Conservation (phyloP, 2,329 filamentous ascomycete genomes). For the Sclerotinia glacialis region DNA sequence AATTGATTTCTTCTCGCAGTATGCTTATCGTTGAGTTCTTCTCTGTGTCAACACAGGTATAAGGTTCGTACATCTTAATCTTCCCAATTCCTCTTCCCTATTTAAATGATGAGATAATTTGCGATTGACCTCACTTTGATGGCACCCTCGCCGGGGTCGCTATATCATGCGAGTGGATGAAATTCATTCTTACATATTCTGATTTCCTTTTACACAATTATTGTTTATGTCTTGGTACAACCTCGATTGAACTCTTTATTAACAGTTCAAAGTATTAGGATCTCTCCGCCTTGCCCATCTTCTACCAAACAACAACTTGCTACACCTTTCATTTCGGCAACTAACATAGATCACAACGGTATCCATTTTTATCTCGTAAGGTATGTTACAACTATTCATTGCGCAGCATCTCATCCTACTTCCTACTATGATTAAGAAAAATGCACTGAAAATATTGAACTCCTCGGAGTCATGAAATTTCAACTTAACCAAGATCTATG, state of each 20-base stretch:
- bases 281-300: too few relatives aligned
- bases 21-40: background rate
- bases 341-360: background rate
- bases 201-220: conserved; percentile 46
- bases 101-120: conserved; percentile 94
- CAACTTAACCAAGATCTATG: conserved; percentile 42
- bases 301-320: background rate
- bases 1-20: background rate
- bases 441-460: conserved; percentile 43
- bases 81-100: conserved; percentile 23
- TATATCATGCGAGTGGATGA: conserved; percentile 75
- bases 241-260: background rate
- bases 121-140: conserved; percentile 87
- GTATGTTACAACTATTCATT: conserved; percentile 2
- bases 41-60: background rate
- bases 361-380: background rate
- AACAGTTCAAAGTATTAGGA: conserved; percentile 15
- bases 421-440: conserved; percentile 40
- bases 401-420: background rate
- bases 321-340: background rate
- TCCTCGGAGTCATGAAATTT: conserved; percentile 38
- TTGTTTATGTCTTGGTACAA: background rate
- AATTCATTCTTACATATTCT: conserved; percentile 99
- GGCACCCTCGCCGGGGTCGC: conserved; percentile 89
- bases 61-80: conserved; percentile 16